Base-by-base conservation (phyloP, 176 grass and related monocot genomes). In the Hordeum marinum region DNA sequence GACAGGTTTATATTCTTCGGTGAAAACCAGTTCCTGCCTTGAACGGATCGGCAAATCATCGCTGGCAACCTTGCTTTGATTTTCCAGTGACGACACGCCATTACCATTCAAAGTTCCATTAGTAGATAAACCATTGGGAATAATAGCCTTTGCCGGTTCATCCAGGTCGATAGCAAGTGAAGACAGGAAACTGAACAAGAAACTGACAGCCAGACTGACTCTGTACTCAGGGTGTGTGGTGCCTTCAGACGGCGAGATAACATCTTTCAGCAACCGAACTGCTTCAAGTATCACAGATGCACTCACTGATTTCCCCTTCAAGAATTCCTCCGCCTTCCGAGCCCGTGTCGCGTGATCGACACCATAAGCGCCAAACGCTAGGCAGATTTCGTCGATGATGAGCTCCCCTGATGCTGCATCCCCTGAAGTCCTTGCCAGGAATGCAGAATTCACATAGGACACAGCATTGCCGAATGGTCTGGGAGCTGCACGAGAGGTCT, bases 381-480 rank as follows among this genome's bases (percentile, higher is more conserved):
- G 87, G 14, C 83, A 72, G 78, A 97, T 39, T 75, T 92, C 86
- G 71, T 94, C 78, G 54, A 94, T 64, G 24, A 89, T 11, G 72
- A 77, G 71, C 42, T 71, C 63, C 8, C 83, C 92, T 46, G 88
- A 83, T 71, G 83, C 64, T 58, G 76, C 79, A 82, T 88, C 79
- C 26, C 42, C 58, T 43, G 67, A 85, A 80, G 79, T 87, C 72
- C 73, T 83, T 55, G 84, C 92, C 71, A 97, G 86, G 84, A 97
- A 97, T 63, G 95, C 90, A 71, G 88, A 90, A 64, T 97, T 97
- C 68, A 90, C 50, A 85, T 93, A 97, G 27, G 95, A 87, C 8
- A 97, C 82, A 68, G 92, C 95, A 93, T 97, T 97, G 29, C 95
- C 95, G 52, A 91, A 50, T 58, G 95, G 92, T 26, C 95, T 89